Base-by-base conservation (phyloP, 2,329 filamentous ascomycete species). In the Colletotrichum brevisporum region DNA sequence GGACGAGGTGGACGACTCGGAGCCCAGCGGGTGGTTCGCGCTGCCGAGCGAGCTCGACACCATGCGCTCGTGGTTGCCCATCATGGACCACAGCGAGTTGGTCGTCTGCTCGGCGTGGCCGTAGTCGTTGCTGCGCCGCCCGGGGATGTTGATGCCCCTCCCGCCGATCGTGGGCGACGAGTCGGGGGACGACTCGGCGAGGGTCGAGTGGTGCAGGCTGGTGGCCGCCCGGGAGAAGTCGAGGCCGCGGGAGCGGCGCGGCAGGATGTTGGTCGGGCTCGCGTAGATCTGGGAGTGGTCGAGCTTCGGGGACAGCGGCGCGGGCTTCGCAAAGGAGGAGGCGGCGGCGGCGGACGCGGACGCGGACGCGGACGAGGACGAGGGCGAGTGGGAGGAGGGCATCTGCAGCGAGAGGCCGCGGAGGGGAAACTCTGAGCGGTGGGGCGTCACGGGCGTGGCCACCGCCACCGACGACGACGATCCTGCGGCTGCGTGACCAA, bases 141-240 rank as follows among this genome's bases (percentile, higher is more conserved):
- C 82, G 8, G 89, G 89, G 56, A 91, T 91, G 75, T 87, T 89
- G 84, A 91, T 88, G 27, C 86, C 89, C 71, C 84, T 81, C 45
- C 92, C 90, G 48, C 92, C 90, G 63, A 96, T 91, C 13, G 92
- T 95, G 0, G 96, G 96, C 0, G 95, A 98, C 0, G 94, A 96
- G 78, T 97, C 94, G 4, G 95, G 94, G 5, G 93, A 96, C 1
- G 93, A 92, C 78, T 97, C 94, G 64, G 95, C 95, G 9, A 98
- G 88, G 0, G 93, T 98, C 16, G 95, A 98, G 80, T 98, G 96
- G 81, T 98, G 96, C 24, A 99, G 86, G 77, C 95, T 97, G 12
- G 95, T 98, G 71, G 94, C 96, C 12, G 95, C 95, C 73, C 95
- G 89, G 48, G 95, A 95, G 80, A 97, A 98, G 81, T 98, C 95